A percentile compares a stretch with the other conserved stretches of the same genome.
Evolutionary conservation across 2,329 filamentous ascomycete species (phyloP).

Genomic region (Lasiodiplodia gonubiensis): DNA sequence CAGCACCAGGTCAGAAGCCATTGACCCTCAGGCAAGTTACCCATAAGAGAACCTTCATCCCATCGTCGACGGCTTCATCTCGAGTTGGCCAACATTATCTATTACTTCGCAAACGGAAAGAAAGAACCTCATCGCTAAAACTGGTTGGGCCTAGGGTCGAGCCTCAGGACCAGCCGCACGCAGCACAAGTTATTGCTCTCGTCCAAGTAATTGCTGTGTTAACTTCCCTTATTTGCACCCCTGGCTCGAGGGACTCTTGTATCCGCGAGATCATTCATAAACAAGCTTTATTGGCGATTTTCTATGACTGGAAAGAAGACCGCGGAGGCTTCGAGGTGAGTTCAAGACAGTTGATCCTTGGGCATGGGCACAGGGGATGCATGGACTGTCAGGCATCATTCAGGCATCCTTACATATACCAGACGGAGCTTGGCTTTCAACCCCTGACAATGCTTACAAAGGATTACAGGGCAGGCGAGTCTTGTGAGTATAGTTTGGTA

Average conservation of each 20-base stretch:
- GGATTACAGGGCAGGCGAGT: too few relatives aligned
- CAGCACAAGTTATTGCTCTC: background rate
- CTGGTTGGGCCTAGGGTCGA: background rate
- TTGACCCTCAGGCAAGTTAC: too few relatives aligned
- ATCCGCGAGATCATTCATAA: background rate
- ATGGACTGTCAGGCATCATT: too few relatives aligned
- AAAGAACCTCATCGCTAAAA: background rate
- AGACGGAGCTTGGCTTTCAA: too few relatives aligned
- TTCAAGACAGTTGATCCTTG: background rate
- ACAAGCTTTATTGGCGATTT: background rate
- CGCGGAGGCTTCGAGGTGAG: background rate
- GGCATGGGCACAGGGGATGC: too few relatives aligned
- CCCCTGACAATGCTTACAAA: too few relatives aligned
- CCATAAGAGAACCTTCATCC: too few relatives aligned
- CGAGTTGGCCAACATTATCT: background rate
- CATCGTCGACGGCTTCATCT: too few relatives aligned
- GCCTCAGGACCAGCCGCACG: background rate
- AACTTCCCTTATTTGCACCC: background rate
- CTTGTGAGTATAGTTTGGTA: background rate
- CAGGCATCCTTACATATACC: too few relatives aligned
- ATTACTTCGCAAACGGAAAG: background rate
- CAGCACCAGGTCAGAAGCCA: too few relatives aligned
- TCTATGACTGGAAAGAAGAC: background rate
- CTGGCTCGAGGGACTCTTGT: background rate
- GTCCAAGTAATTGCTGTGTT: background rate